Conservation (phyloP, 352 stramenopile genomes). For the Globisporangium echinulatum region DNA sequence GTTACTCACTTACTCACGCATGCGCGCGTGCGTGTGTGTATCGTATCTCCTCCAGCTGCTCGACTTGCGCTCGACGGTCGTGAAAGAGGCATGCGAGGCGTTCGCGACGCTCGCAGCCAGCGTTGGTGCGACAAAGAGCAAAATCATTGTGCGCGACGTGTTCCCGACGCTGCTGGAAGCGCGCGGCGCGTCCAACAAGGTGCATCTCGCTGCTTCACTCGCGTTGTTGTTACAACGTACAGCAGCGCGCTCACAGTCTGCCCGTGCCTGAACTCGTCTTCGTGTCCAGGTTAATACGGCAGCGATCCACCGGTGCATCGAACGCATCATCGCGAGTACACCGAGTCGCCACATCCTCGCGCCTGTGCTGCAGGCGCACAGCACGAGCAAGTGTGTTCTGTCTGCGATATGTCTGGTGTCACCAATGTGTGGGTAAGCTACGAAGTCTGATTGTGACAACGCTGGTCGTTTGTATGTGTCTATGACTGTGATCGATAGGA, state of each 20-base stretch:
- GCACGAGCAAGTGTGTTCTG: slow-evolving; percentile 40
- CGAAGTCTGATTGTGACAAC: neutral
- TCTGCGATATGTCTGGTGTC: neutral
- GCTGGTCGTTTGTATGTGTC: no score
- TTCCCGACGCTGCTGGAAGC: slow-evolving; percentile 56
- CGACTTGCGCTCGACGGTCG: slow-evolving; percentile 52
- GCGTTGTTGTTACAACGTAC: no score
- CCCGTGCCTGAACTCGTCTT: no score
- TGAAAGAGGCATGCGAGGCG: slow-evolving; percentile 55
- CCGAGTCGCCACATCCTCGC: slow-evolving; percentile 44
- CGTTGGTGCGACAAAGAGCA: slow-evolving; percentile 33
- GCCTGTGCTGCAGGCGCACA: slow-evolving; percentile 34
- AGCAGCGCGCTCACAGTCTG: no score
- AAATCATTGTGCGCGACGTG: slow-evolving; percentile 50
- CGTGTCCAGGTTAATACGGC: slow-evolving; percentile 32
- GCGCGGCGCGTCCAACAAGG: slow-evolving; percentile 49
- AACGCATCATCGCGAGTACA: slow-evolving; percentile 31
- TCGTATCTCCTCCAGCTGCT: slow-evolving; percentile 15
- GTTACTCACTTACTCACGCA: no score
- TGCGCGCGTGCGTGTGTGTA: no score
- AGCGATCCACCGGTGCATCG: slow-evolving; percentile 47
- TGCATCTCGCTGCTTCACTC: slow-evolving; percentile 2
- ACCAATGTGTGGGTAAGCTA: neutral
- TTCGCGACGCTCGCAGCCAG: slow-evolving; percentile 31
- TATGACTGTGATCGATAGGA: slow-evolving; percentile 18